These are phyloP conservation scores for Metarhizium album DNA, from an alignment of 2,329 filamentous ascomycete genomes.

Conservation along the genomic window DNA sequence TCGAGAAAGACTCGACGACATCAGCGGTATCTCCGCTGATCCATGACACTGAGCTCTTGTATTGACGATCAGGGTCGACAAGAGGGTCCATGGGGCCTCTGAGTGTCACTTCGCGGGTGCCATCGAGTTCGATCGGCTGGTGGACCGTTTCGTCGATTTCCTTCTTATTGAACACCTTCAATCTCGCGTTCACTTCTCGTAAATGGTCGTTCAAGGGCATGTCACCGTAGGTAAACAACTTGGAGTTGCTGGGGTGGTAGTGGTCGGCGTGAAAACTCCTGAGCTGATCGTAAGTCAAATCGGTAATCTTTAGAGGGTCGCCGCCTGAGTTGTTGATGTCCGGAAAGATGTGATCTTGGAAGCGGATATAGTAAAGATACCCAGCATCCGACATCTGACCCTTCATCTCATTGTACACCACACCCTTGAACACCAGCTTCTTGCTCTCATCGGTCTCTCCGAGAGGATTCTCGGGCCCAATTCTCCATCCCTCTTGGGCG, in stretches of 20 bases:
- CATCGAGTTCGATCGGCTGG: constrained; percentile 60
- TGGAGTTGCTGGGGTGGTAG: constrained; percentile 96
- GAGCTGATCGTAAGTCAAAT: constrained; percentile 84
- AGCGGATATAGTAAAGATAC: constrained; percentile 91
- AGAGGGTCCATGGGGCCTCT: constrained; percentile 78
- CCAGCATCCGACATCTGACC: constrained; percentile 96
- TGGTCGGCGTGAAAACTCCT: constrained; percentile 82
- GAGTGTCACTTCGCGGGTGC: constrained; percentile 59
- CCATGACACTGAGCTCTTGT: constrained; percentile 92
- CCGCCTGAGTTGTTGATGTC: constrained; percentile 94
- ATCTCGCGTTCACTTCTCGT: constrained; percentile 62
- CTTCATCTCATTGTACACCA: constrained; percentile 99
- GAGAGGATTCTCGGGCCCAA: constrained; percentile 81
- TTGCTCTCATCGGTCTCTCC: constrained; percentile 47
- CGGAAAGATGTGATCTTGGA: constrained; percentile 89
- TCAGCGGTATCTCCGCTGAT: constrained; percentile 74
- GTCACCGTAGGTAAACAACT: constrained; percentile 90
- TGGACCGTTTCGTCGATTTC: constrained; percentile 63
- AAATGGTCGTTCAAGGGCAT: constrained; percentile 79
- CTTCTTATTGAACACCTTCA: constrained; percentile 64
- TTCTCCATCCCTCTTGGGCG: constrained; percentile 90
- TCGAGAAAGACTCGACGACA: constrained; percentile 77
- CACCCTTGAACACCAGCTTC: constrained; percentile 85
- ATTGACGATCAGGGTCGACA: constrained; percentile 75
- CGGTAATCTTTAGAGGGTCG: constrained; percentile 91